Base-by-base conservation (phyloP, 2,329 filamentous ascomycete species). In the Dactylellina drechsleri region DNA sequence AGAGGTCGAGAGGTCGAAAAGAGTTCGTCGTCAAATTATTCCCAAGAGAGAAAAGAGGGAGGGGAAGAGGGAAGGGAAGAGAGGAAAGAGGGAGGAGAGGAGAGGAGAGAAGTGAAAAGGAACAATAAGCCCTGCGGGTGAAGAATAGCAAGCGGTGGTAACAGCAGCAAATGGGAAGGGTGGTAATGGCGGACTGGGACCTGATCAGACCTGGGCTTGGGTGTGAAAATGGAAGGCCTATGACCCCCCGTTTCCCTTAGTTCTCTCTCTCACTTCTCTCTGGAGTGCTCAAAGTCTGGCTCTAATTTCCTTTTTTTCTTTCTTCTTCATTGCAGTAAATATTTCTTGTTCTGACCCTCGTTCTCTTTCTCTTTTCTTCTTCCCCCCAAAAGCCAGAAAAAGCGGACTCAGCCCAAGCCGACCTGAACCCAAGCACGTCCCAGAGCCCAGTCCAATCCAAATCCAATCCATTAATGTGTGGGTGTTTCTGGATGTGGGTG, bases 21-120 rank as follows among this genome's bases (percentile, higher is more conserved):
- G 31, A 36, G 66, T n/a, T 45, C 54, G 68, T 66, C 56, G 61
- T 66, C 56, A 40, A 56, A 47, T 58, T 73, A 62, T 56, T 60
- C 36, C 56, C 41, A 56, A 20, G 20, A 36, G 28, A 31, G 56
- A 28, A 26, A 40, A 41, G 31, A 31, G 36, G 45, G 31, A 26
- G 23, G 10, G 53, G 13, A 45, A 43, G 62, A 57, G n/a, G 12
- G 49, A 62, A 56, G 47, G 43, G 49, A 45, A 62, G 57, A 18
- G 28, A 57, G 59, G 36, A 26, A 41, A 58, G 20, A 12, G 43
- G 28, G 61, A 57, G 52, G 56, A 49, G 18, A 61, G 16, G 49
- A 49, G 18, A 57, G 16, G 10, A n/a, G n/a, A 36, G n/a, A 31
- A 54, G 66, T 45, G 66, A 53, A 41, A 66, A 61, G 61, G 65